Evolutionary conservation across 345 rosid genomes (phyloP).

Genomic region (Clausena lansium): DNA sequence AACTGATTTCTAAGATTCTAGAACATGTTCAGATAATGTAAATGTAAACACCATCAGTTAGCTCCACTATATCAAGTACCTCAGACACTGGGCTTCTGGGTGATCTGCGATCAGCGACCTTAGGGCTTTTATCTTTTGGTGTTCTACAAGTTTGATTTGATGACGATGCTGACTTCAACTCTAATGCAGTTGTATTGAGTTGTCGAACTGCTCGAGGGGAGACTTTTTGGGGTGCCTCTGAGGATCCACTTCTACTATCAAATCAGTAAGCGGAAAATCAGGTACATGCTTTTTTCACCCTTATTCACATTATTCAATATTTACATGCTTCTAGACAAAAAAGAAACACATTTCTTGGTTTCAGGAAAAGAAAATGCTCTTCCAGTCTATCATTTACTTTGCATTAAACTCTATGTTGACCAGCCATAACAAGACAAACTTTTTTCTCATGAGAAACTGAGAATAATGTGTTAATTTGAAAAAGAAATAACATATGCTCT

Average conservation of each 20-base stretch:
- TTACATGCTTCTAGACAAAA: not conserved
- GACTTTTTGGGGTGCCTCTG: slow-evolving; percentile 67
- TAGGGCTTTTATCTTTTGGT: slow-evolving; percentile 79
- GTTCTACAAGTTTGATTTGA: slow-evolving; percentile 51
- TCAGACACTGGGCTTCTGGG: slow-evolving; percentile 77
- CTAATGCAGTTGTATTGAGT: slow-evolving; percentile 53
- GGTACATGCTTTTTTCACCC: too few relatives aligned
- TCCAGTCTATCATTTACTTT: not conserved
- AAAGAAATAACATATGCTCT: not conserved
- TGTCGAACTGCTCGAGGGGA: slow-evolving; percentile 79
- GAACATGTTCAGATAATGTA: not conserved
- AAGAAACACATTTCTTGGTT: not conserved
- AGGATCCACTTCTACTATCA: slow-evolving; percentile 51
- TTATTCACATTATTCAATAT: too few relatives aligned
- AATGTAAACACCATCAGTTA: not conserved
- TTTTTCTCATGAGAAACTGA: not conserved
- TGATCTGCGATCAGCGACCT: slow-evolving; percentile 64
- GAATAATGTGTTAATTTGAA: not conserved
- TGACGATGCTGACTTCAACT: slow-evolving; percentile 56
- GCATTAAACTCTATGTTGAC: not conserved
- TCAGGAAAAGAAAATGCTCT: not conserved
- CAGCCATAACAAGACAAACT: not conserved
- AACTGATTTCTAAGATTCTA: not conserved
- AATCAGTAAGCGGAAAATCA: slow-evolving; percentile 5
- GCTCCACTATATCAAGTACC: slow-evolving; percentile 39